Evolutionary conservation across 495 filamentous ascomycete genomes (phyloP).

Genomic region (Neurospora sp.): DNA sequence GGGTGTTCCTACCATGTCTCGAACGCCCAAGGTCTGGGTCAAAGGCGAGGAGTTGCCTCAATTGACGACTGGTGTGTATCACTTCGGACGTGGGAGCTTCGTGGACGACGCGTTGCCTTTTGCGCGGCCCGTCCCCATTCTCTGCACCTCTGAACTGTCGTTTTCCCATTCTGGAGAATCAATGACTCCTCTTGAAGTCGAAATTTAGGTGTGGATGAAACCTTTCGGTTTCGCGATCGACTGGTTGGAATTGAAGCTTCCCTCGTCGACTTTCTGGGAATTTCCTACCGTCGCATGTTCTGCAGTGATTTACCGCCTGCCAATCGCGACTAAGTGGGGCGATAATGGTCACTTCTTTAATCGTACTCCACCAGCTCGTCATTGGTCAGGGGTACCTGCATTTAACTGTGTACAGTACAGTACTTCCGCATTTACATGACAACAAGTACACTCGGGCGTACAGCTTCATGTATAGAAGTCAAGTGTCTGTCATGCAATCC

Average conservation of each 20-base stretch:
- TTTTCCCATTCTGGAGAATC: conserved; percentile 27
- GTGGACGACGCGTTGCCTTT: conserved; percentile 29
- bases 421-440: neutral
- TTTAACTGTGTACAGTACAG: neutral
- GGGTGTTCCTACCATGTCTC: conserved; percentile 50
- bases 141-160: conserved; percentile 26
- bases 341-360: conserved; percentile 3
- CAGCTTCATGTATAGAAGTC: neutral
- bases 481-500: neutral
- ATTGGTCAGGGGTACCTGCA: neutral
- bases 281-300: conserved; percentile 9
- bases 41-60: conserved; percentile 55
- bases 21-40: conserved; percentile 49
- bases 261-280: conserved; percentile 4
- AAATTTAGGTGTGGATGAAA: neutral
- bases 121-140: conserved; percentile 14
- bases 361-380: neutral
- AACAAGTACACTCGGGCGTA: neutral
- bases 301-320: conserved; percentile 16
- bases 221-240: neutral
- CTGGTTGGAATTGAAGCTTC: neutral
- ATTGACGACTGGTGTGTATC: conserved; percentile 48
- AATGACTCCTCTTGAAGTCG: neutral
- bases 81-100: conserved; percentile 41
- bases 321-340: conserved; percentile 8